Conservation (phyloP, 441 rosid species). For the Corymbia citriodora region DNA sequence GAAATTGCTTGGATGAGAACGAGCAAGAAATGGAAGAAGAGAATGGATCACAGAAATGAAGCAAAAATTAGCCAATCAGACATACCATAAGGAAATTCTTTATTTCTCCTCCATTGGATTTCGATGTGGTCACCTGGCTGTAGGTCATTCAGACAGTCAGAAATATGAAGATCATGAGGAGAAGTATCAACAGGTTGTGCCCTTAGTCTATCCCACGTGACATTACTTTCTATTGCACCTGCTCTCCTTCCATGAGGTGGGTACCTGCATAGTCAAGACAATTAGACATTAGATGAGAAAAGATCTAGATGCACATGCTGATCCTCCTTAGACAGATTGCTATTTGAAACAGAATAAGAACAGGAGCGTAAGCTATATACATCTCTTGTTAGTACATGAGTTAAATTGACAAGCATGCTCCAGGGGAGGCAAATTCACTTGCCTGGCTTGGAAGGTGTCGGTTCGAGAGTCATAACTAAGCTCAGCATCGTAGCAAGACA, state of each 20-base stretch:
- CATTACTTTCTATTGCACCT: not conserved
- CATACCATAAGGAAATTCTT: slow-evolving; percentile 5
- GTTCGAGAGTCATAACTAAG: not conserved
- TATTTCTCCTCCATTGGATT: slow-evolving; percentile 5
- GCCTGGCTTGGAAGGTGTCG: slow-evolving; percentile 9
- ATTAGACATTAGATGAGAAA: not conserved
- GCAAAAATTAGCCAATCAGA: not conserved
- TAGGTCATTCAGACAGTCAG: slow-evolving; percentile 1
- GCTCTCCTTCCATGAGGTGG: slow-evolving; percentile 12
- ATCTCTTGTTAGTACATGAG: not conserved
- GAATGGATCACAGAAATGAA: not conserved
- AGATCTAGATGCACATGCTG: not conserved
- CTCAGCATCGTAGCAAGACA: slow-evolving; percentile 7
- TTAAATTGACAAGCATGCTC: not conserved
- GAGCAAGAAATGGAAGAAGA: not conserved
- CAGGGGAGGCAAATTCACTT: not conserved
- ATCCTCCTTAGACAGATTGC: not conserved
- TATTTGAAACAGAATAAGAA: not conserved
- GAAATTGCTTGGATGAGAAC: not conserved
- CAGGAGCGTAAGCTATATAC: not conserved
- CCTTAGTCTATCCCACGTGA: not conserved
- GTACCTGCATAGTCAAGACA: not conserved
- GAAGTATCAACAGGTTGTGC: slow-evolving; percentile 4
- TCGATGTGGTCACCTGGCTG: slow-evolving; percentile 2
- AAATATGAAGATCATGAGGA: slow-evolving; percentile 2